Conservation (phyloP, 805 yeast genomes). For the Clavispora carvajalis region DNA sequence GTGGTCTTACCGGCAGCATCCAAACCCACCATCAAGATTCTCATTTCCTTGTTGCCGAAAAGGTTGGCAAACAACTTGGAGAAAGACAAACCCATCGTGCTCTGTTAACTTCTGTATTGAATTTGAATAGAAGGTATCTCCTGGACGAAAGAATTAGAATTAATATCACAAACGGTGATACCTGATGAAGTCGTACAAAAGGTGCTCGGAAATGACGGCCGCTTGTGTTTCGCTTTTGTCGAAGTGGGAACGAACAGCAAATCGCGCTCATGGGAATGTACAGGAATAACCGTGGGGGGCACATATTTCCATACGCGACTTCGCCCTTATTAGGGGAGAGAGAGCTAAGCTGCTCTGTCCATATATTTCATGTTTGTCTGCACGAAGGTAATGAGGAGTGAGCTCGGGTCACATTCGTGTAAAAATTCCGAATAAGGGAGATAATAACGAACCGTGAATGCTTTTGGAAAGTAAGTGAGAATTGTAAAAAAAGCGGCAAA, state of each 20-base stretch:
- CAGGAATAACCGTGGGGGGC: neutral
- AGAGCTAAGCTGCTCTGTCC: too few species aligned
- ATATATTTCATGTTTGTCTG: too few species aligned
- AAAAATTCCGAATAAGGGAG: too few species aligned
- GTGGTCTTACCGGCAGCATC: constrained; percentile 99
- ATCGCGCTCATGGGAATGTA: constrained; percentile 13
- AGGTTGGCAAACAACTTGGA: constrained; percentile 93
- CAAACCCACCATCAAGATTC: constrained; percentile 96
- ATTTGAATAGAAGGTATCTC: neutral
- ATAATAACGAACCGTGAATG: too few species aligned
- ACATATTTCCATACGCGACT: neutral
- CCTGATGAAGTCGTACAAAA: neutral
- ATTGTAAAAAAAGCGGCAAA: too few species aligned
- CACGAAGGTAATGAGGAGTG: too few species aligned
- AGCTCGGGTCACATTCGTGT: too few species aligned
- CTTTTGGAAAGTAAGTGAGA: too few species aligned
- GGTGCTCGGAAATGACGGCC: neutral
- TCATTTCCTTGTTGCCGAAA: constrained; percentile 96
- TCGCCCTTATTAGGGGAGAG: neutral
- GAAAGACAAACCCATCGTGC: constrained; percentile 85
- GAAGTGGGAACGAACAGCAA: constrained; percentile 18
- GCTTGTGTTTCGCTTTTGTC: constrained; percentile 8
- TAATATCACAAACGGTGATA: neutral
- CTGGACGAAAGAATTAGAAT: neutral
- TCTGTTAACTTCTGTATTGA: neutral